Percentiles rank a stretch among this genome's conserved stretches.
phyloP scores from a whole-genome alignment of 768 basidiomycete genomes.

The Amyloporia xantha region DNA sequence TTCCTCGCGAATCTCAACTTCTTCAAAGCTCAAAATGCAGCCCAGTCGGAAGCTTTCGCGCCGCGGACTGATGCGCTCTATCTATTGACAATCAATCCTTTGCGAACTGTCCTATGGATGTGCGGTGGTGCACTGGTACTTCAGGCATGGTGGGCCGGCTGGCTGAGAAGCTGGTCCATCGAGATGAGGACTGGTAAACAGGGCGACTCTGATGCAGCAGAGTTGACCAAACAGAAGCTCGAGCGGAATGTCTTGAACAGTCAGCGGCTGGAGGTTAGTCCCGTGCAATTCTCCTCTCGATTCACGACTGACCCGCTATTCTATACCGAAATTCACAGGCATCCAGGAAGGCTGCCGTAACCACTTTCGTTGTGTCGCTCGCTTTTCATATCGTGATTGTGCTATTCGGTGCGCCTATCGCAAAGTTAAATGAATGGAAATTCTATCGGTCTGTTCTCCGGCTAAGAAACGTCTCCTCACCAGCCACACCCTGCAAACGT shows the following conservation, averaged over 20 bases:
- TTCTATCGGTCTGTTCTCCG: too few relatives aligned
- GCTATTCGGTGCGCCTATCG: conserved; percentile 70
- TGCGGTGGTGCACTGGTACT: conserved; percentile 28
- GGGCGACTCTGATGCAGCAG: conserved; percentile 2
- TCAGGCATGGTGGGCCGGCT: conserved; percentile 35
- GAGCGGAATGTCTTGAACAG: conserved; percentile 11
- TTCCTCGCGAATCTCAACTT: conserved; percentile 27
- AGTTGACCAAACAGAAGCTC: conserved; percentile 11
- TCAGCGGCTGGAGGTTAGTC: conserved; percentile 12
- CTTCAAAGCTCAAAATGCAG: conserved; percentile 7
- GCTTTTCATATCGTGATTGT: conserved; percentile 45
- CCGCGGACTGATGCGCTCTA: conserved; percentile 16
- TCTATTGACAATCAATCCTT: conserved; percentile 33
- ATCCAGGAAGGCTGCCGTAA: conserved; percentile 40
- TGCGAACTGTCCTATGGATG: conserved; percentile 32
- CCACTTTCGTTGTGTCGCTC: conserved; percentile 45
- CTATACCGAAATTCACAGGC: conserved; percentile 31
- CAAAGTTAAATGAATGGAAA: conserved; percentile 32
- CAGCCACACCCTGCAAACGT: conserved; percentile 56
- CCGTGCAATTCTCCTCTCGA: too few relatives aligned
- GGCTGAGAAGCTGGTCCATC: conserved; percentile 21
- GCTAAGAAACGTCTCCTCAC: too few relatives aligned
- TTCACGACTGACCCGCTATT: too few relatives aligned
- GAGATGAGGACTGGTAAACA: conserved; percentile 3
- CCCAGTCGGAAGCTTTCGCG: conserved; percentile 3